Conservation (phyloP, 768 basidiomycete species). For the Kwoniella mangroviensis region DNA sequence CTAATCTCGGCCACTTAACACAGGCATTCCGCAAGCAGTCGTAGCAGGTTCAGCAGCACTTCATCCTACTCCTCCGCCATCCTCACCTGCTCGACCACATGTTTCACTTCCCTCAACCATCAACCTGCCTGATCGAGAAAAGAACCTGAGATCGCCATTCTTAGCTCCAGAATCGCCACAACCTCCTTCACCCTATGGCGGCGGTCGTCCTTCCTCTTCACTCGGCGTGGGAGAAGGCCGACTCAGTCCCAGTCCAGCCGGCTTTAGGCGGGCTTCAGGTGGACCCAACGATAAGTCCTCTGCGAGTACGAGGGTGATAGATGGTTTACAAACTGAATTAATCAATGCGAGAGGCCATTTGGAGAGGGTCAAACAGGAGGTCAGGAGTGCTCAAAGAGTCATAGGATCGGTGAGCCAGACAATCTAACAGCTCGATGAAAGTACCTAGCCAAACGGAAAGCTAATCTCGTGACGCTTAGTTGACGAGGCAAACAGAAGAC, state of each 20-base stretch:
- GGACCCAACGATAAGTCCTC: slow-evolving; percentile 30
- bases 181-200: slow-evolving; percentile 21
- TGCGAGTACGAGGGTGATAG: slow-evolving; percentile 50
- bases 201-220: not conserved
- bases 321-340: slow-evolving; percentile 48
- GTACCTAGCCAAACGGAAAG: not conserved
- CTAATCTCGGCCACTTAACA: not conserved
- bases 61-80: slow-evolving; percentile 30
- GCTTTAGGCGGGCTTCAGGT: slow-evolving; percentile 9
- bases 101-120: slow-evolving; percentile 15
- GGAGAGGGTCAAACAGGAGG: slow-evolving; percentile 47
- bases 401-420: slow-evolving; percentile 38
- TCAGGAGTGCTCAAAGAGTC: slow-evolving; percentile 36
- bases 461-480: slow-evolving; percentile 15
- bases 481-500: slow-evolving; percentile 55
- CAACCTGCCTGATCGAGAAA: not conserved
- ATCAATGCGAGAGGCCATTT: slow-evolving; percentile 38
- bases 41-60: slow-evolving; percentile 41
- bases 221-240: slow-evolving; percentile 4
- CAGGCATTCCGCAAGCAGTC: slow-evolving; percentile 46
- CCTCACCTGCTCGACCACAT: slow-evolving; percentile 9
- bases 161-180: slow-evolving; percentile 36
- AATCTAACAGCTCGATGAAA: not conserved
- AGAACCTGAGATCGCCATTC: slow-evolving; percentile 40
- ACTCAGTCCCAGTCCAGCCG: slow-evolving; percentile 28